Evolutionary conservation across 1,284 basidiomycete genomes (phyloP).

Genomic region (Melampsora americana): DNA sequence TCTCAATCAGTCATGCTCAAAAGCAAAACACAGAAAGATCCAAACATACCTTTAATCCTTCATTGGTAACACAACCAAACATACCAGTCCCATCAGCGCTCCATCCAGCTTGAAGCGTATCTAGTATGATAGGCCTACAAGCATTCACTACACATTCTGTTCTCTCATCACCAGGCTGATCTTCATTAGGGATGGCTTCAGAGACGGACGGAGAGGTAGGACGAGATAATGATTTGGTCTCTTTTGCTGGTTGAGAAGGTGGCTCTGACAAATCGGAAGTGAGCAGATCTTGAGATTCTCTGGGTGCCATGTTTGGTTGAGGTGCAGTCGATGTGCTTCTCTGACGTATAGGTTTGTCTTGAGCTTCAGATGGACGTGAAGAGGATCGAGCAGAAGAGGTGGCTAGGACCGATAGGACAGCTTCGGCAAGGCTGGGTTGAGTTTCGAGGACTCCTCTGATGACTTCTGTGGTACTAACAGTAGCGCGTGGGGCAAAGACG

Average conservation of each 20-base stretch:
- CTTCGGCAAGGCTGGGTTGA: slow-evolving; percentile 38
- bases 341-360: neutral
- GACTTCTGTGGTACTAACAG: slow-evolving; percentile 42
- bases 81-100: slow-evolving; percentile 29
- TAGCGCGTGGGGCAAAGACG: slow-evolving; percentile 40
- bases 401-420: slow-evolving; percentile 30
- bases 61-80: slow-evolving; percentile 44
- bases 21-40: neutral
- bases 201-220: neutral
- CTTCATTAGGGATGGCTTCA: neutral
- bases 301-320: neutral
- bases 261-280: neutral
- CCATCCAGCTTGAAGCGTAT: slow-evolving; percentile 24
- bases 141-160: slow-evolving; percentile 32
- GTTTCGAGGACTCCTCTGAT: slow-evolving; percentile 36
- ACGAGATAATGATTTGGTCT: neutral
- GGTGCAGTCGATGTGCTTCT: neutral
- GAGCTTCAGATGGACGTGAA: neutral
- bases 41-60: slow-evolving; percentile 36
- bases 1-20: neutral
- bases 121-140: slow-evolving; percentile 32
- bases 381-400: slow-evolving; percentile 25
- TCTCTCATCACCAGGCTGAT: slow-evolving; percentile 8
- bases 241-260: neutral
- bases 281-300: neutral